Percentiles rank a stretch among this genome's conserved stretches.
Conservation (phyloP, 2,329 filamentous ascomycete species). For the Venturia pyrina region DNA sequence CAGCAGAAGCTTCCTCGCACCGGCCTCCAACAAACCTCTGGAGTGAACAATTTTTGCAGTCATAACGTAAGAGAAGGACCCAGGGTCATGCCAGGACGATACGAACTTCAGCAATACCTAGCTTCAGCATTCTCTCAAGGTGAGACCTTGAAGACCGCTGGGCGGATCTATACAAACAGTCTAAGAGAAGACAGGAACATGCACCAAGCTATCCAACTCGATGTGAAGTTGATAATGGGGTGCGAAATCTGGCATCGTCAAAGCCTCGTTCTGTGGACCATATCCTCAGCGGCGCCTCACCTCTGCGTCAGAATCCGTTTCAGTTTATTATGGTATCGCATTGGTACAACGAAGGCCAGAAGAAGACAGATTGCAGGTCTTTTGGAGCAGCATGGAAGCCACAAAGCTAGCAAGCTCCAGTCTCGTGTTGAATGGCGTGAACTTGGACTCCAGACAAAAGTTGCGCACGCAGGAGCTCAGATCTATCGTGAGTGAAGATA, state of each 20-base stretch:
- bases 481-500: too few species aligned
- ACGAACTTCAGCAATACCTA: not conserved
- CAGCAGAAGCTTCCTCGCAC: not conserved
- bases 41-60: not conserved
- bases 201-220: not conserved
- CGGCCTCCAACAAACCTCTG: not conserved
- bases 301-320: not conserved
- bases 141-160: not conserved
- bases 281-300: not conserved
- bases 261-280: not conserved
- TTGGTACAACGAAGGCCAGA: not conserved
- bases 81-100: not conserved
- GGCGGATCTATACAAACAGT: not conserved
- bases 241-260: not conserved
- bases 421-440: not conserved
- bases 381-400: not conserved
- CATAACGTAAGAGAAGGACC: not conserved
- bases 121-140: not conserved
- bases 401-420: not conserved
- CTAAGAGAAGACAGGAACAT: not conserved
- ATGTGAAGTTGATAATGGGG: not conserved
- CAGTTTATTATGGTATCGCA: not conserved
- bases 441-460: not conserved
- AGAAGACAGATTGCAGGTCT: not conserved
- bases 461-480: too few species aligned